Evolutionary conservation across 179 eudicot genomes (phyloP).

Genomic region (Actinidia polygama): DNA sequence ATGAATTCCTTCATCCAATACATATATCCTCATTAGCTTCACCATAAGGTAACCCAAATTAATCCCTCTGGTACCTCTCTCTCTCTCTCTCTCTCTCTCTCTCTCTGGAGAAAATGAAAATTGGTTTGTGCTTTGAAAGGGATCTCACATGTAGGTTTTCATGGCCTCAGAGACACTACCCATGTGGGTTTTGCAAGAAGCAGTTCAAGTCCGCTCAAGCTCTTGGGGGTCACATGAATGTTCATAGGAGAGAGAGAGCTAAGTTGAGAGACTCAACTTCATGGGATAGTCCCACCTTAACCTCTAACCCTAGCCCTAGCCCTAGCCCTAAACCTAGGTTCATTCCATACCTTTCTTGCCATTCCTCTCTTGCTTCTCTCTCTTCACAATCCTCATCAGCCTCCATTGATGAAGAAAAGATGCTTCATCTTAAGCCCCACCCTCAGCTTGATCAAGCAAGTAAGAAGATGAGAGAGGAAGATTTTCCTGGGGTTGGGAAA

Average conservation of each 20-base stretch:
- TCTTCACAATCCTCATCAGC: conserved; percentile 16
- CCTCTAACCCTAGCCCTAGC: conserved; percentile 36
- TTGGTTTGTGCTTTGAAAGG: conserved; percentile 31
- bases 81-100: neutral
- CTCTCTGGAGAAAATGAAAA: conserved; percentile 43
- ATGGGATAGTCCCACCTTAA: neutral
- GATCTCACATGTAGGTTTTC: conserved; percentile 38
- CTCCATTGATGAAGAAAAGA: conserved; percentile 13
- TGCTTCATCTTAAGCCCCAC: neutral
- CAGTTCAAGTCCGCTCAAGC: conserved; percentile 78
- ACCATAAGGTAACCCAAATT: conserved; percentile 13
- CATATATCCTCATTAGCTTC: neutral
- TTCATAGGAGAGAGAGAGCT: conserved; percentile 76
- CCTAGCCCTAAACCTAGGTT: conserved; percentile 38
- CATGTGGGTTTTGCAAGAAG: conserved; percentile 68
- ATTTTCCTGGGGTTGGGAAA: conserved; percentile 17
- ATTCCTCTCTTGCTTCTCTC: conserved; percentile 3
- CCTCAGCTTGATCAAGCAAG: neutral
- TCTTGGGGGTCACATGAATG: conserved; percentile 82
- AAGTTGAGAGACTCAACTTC: conserved; percentile 39
- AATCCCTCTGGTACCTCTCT: neutral
- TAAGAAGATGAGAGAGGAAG: conserved; percentile 27
- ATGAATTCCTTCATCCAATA: neutral
- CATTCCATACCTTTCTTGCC: conserved; percentile 16
- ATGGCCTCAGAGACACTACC: conserved; percentile 72